Base-by-base conservation (phyloP, 2,329 filamentous ascomycete genomes). In the Trichoderma koningiopsis region DNA sequence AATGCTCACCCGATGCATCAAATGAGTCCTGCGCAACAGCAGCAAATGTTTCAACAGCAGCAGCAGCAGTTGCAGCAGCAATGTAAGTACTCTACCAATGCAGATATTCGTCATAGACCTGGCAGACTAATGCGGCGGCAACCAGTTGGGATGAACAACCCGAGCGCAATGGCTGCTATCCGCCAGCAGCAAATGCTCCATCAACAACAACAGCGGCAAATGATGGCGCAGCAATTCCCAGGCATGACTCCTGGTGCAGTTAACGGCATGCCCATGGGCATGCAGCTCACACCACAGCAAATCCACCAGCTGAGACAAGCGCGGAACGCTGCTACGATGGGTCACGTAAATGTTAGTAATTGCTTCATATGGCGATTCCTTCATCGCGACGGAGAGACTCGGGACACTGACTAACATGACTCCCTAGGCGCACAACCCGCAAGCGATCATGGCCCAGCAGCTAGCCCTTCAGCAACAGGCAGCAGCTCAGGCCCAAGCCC, bases 1-100 rank as follows among this genome's bases (percentile, higher is more conserved):
- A 91, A 88, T 79, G 86, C 87, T 70, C 91, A 93, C 80, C 89
- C 89, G 22, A 81, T 94, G 74, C 89, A 91, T 76, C 92, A 94
- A 77, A 78, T 94, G 66, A 92, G 85, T 76, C 90, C 91, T 53
- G 84, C 82, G 64, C 84, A 86, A 75, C 81, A 82, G 70, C 87
- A 88, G 72, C 81, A 89, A 77, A 85, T 89, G 70, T 87, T 87
- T 68, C 86, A 87, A 71, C 83, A 84, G 57, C 83, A 85, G 64
- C 74, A 75, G 62, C 73, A 75, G 63, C 79, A 81, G 47, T 74
- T 78, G 68, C 73, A 79, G 63, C 77, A 80, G 52, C 78, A 80
- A 71, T 80, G 79, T 80, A 76, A 53, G 76, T 67, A 27, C 7
- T 43, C 19, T n/a, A 4, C 19, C 0, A n/a, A 29, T 16, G 29